Evolutionary conservation across 2,329 filamentous ascomycete genomes (phyloP).

Genomic region (Metarhizium guizhouense): DNA sequence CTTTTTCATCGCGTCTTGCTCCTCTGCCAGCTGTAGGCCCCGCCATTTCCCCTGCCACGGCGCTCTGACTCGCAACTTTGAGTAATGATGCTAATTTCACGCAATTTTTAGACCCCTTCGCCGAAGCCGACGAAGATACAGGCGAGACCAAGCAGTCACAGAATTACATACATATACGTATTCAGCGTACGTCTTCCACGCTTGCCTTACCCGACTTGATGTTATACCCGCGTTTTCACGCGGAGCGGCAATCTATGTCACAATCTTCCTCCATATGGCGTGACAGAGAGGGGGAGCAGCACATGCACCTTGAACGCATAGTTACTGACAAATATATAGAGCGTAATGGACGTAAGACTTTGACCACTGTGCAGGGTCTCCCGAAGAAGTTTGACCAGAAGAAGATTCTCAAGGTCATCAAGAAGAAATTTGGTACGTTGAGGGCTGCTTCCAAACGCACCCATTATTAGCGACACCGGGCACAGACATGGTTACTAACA

Average conservation of each 20-base stretch:
- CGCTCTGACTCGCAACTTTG: background rate
- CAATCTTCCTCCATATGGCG: background rate
- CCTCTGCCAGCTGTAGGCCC: background rate
- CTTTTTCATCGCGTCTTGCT: background rate
- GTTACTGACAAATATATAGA: constrained; percentile 51
- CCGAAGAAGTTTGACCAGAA: constrained; percentile 99
- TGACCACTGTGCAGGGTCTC: constrained; percentile 98
- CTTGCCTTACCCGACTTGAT: constrained; percentile 1
- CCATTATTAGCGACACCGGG: background rate
- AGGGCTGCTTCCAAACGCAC: background rate
- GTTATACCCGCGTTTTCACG: background rate
- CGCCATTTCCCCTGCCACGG: background rate
- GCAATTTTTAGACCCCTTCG: constrained; percentile 80
- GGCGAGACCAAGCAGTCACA: constrained; percentile 91
- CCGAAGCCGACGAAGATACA: constrained; percentile 99
- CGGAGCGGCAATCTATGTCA: background rate
- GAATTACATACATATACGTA: constrained; percentile 99
- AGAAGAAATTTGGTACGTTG: constrained; percentile 89
- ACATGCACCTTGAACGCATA: background rate
- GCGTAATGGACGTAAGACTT: constrained; percentile 99
- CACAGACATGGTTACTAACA: constrained; percentile 6
- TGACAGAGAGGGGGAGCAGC: background rate
- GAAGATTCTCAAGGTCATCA: constrained; percentile 99
- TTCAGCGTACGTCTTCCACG: constrained; percentile 69
- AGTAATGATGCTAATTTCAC: background rate